Base-by-base conservation (phyloP, 345 rosid genomes). In the Gossypium stocksii region DNA sequence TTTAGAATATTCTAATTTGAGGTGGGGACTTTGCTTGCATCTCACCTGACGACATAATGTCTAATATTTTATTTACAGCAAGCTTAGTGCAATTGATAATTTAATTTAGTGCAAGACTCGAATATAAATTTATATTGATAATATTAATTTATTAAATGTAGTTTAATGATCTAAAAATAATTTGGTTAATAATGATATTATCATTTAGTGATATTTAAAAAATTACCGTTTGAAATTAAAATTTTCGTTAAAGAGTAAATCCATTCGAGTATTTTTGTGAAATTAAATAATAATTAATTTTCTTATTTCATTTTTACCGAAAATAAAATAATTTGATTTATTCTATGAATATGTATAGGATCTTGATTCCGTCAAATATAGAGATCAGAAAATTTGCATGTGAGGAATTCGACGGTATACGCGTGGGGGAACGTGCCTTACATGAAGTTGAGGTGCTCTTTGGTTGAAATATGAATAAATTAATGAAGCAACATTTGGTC, bases 401-500 rank as follows among this genome's bases (percentile, higher is more conserved):
- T 25, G 38, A 29, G 38, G 38, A 29, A 29, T 3, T 29, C 7
- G 41, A 4, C 4, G n/a, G 73, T 12, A 23, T 2, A 10, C 73
- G 17, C 73, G 73, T 70, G 44, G 45, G 59, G 60, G 25, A 49
- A 70, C 17, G 73, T 70, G 73, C 60, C 73, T 60, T 16, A 0
- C 25, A 9, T 10, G 45, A 29, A 29, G 3, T 25, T 2, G 15
- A 16, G 19, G 7, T 22, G 71, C 2, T 34, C 44, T 6, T 25
- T 70, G 43, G 49, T 29, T 54, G 48, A 23, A 38, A 53, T 48
- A 29, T 19, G 27, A 70, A 29, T 70, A 70, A 52, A 70, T 34
- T 53, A 53, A 38, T 54, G 29, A 52, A 20, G 14, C 48, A 53
- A 53, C 62, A 22, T 41, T 9, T 13, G 61, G 46, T n/a, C 19